Percentiles rank a stretch among this genome's conserved stretches.
phyloP scores from a whole-genome alignment of 192 early-diverging fungal species.

The Backusella luteola region DNA sequence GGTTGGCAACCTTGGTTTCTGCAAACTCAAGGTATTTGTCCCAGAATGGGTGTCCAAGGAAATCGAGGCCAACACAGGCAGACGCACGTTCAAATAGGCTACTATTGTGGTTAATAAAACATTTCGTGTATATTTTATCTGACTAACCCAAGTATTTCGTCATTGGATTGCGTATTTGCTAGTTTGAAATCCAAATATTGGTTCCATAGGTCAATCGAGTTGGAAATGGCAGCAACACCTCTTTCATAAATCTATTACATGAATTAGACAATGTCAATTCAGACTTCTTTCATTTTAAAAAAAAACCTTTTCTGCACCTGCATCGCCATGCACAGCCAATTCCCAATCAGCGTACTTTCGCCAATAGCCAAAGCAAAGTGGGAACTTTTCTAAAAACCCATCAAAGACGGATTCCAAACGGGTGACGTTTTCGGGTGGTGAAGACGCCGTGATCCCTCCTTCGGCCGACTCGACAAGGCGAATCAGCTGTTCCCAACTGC shows the following conservation, averaged over 20 bases:
- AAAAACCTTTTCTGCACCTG: constrained; percentile 59
- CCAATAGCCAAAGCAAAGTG: constrained; percentile 80
- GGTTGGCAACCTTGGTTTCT: constrained; percentile 40
- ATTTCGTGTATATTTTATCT: neutral
- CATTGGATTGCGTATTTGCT: constrained; percentile 53
- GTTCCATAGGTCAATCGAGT: constrained; percentile 72
- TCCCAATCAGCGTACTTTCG: constrained; percentile 74
- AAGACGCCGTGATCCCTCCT: constrained; percentile 49
- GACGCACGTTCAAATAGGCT: constrained; percentile 72
- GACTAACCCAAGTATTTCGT: constrained; percentile 57
- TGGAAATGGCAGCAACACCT: constrained; percentile 63
- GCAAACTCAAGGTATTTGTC: constrained; percentile 59
- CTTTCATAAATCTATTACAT: constrained; percentile 66
- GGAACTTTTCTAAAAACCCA: constrained; percentile 66
- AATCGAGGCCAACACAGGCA: constrained; percentile 61
- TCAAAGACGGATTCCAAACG: constrained; percentile 61
- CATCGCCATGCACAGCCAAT: constrained; percentile 47
- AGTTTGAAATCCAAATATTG: constrained; percentile 68
- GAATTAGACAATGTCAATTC: neutral
- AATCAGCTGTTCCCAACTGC: constrained; percentile 69
- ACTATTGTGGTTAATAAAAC: neutral
- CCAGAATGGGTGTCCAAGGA: constrained; percentile 66
- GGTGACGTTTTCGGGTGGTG: constrained; percentile 43
- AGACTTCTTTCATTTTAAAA: too few relatives aligned
- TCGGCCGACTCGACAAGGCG: constrained; percentile 54